Base-by-base conservation (phyloP, 2,329 filamentous ascomycete genomes). In the Fusarium veterinarium region DNA sequence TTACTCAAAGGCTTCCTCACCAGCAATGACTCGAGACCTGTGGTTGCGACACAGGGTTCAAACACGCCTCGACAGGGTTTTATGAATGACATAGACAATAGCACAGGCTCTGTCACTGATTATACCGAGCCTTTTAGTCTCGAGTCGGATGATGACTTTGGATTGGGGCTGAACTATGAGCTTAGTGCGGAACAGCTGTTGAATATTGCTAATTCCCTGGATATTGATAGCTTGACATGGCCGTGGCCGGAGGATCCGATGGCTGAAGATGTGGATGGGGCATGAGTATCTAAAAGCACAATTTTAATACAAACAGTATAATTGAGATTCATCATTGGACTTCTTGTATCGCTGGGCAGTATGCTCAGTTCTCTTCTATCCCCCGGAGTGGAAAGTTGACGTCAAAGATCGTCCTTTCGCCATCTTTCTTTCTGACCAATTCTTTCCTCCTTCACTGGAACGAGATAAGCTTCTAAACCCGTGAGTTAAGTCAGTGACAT, bases 151-250 rank as follows among this genome's bases (percentile, higher is more conserved):
- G 60, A 73, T 10, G 70, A 71, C 1, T 57, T 71, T 25, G 66
- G 66, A 3, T 12, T 60, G n/a, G 57, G 59, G 2, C 16, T 75
- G 16, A 73, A 67, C 35, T 72, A 73, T 38, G 73, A 72, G 16
- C 73, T 75, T 6, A 70, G 60, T 51, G 71, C 73, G 5, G 73
- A 75, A 23, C 73, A 75, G 35, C 30, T 75, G 16, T 49, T 75
- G 38, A 60, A 74, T 8, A 49, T 75, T 23, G 73, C 73, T 4
- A 69, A 75, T 45, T 72, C 71, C 1, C 30, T 75, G 14, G 71
- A 75, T 33, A 40, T 75, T n/a, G 71, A 75, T 14, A 75, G 71
- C 14, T 56, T 75, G 60, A 60, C 60, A 4, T 75, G 73, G 73
- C 73, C 73, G 8, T 64, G 74, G 56, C 71, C 73, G 5, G 56